Percentiles rank a stretch among this genome's conserved stretches.
Conservation (phyloP, 2,329 filamentous ascomycete species). For the Aspergillus ochraceus region DNA sequence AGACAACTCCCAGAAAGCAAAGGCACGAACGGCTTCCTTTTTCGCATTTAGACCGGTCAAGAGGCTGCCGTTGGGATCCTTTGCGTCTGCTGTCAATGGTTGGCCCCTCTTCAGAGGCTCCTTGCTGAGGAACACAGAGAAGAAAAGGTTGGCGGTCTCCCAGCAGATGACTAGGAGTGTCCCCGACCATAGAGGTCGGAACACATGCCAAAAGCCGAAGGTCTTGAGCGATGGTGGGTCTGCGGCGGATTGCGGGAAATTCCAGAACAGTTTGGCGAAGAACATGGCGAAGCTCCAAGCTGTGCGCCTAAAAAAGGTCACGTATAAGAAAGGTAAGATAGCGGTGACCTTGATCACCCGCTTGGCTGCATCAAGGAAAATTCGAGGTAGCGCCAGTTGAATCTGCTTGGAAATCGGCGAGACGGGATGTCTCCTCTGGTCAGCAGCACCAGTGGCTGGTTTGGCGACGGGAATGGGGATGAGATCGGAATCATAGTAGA, state of each 20-base stretch:
- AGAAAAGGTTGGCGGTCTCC: slow-evolving; percentile 74
- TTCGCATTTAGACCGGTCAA: slow-evolving; percentile 81
- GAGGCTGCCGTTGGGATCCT: slow-evolving; percentile 88
- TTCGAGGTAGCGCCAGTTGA: slow-evolving; percentile 29
- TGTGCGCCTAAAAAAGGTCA: slow-evolving; percentile 59
- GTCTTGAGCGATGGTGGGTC: slow-evolving; percentile 49
- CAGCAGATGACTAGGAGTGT: slow-evolving; percentile 70
- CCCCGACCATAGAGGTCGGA: slow-evolving; percentile 62
- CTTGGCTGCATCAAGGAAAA: slow-evolving; percentile 34
- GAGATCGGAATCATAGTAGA: slow-evolving; percentile 72
- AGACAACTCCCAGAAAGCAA: slow-evolving; percentile 88
- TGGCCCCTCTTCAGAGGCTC: slow-evolving; percentile 81
- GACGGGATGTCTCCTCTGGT: slow-evolving; percentile 38
- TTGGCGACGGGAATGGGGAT: slow-evolving; percentile 55
- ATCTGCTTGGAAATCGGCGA: slow-evolving; percentile 41
- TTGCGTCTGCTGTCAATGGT: slow-evolving; percentile 80
- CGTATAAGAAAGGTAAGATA: slow-evolving; percentile 60
- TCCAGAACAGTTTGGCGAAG: slow-evolving; percentile 72
- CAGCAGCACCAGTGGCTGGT: slow-evolving; percentile 29
- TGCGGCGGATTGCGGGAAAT: slow-evolving; percentile 70
- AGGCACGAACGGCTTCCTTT: slow-evolving; percentile 74
- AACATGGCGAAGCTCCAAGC: slow-evolving; percentile 70
- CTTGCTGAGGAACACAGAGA: slow-evolving; percentile 76
- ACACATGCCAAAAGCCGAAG: slow-evolving; percentile 57
- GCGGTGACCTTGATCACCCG: slow-evolving; percentile 43